Percentiles rank a stretch among this genome's conserved stretches.
phyloP scores from a whole-genome alignment of 345 rosid species.

The Anacardium occidentale region DNA sequence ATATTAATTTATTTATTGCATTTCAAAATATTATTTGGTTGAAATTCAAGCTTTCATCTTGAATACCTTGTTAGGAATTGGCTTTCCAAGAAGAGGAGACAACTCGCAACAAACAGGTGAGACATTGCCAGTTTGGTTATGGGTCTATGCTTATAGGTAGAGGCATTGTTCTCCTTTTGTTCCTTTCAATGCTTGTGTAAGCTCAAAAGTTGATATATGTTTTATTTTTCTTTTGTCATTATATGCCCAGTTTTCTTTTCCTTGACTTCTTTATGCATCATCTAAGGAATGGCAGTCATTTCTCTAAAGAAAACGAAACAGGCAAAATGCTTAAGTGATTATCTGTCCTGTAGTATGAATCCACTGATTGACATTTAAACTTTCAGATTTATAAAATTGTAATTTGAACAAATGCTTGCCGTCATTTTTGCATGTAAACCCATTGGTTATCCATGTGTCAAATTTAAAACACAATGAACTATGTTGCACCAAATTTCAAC shows the following conservation, averaged over 20 bases:
- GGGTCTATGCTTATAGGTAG: background rate
- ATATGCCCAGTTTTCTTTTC: background rate
- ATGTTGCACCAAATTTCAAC: background rate
- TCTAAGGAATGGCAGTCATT: background rate
- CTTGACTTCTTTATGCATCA: too few relatives aligned
- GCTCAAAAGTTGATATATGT: background rate
- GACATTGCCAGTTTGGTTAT: conserved; percentile 2
- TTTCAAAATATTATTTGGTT: conserved; percentile 6
- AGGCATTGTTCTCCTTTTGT: background rate
- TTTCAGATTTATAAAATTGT: background rate
- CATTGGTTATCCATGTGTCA: conserved; percentile 2
- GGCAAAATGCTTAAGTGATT: background rate
- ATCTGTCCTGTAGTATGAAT: background rate
- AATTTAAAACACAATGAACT: background rate
- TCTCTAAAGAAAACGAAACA: background rate
- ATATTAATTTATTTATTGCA: conserved; percentile 12
- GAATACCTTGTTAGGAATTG: conserved; percentile 40
- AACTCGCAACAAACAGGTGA: conserved; percentile 52
- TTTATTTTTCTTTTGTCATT: background rate
- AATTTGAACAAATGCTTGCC: background rate
- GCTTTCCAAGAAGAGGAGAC: conserved; percentile 55
- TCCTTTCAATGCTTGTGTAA: background rate
- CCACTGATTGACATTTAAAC: background rate
- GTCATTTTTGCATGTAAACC: background rate
- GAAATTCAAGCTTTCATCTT: conserved; percentile 7